Base-by-base conservation (phyloP, 202 grass and related monocot genomes). In the Musa balbisiana region DNA sequence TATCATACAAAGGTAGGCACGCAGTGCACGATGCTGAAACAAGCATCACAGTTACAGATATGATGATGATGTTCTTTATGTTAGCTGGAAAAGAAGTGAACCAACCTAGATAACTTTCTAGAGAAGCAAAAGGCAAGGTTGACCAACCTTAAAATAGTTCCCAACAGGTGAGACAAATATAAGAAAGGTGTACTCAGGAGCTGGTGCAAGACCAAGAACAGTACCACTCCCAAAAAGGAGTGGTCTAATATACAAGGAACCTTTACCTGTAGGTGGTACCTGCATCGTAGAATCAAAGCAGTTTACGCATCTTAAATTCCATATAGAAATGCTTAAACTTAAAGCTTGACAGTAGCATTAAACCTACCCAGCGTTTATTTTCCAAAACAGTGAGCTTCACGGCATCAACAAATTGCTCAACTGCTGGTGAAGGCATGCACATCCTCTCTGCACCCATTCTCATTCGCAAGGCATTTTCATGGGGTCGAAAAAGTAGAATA, bases 111-210 rank as follows among this genome's bases (percentile, higher is more conserved):
- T 43, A 43, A 14, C 21, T 13, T 20, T 71, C 10, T 10, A 55
- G 12, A 65, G 21, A 65, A 66, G 75, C 5, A 66, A 27, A 16
- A 51, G 29, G 14, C 49, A 66, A 26, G 0, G 9, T 11, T 53
- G 49, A 85, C 80, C 49, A 79, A 98, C 94, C 91, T 98, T 98
- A 76, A 98, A 98, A 86, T 98, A 98, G 67, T 88, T 98, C 71
- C 94, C 94, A 75, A 98, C 91, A 86, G 94, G 94, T 71, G 94
- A 98, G 26, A 92, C 94, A 86, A 91, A 98, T 77, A 93, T 86
- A 64, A 98, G 26, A 88, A 98, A 98, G 27, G 87, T 98, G 69
- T 88, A 98, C 72, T 93, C 88, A 16, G 94, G 87, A 89, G 94
- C 86, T 79, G 94, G 94, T 86, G 91, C 84, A 81, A 93, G 86